Percentiles rank a stretch among this genome's conserved stretches.
These are phyloP conservation scores for Venturiaceae sp. DNA, from an alignment of 2,329 filamentous ascomycete species.

Conservation along the genomic window DNA sequence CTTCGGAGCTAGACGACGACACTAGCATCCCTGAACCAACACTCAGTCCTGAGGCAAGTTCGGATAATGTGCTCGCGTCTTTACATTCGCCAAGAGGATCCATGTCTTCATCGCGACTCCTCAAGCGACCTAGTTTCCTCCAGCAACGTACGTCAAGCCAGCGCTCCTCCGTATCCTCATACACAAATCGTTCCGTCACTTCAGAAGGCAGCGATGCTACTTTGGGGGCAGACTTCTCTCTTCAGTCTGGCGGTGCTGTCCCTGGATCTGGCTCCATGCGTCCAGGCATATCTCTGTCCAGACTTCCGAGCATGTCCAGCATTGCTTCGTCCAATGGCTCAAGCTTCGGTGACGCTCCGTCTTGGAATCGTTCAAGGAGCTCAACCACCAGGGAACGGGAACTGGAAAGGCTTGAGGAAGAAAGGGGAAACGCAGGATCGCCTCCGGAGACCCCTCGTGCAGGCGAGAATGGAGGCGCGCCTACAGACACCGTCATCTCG, in stretches of 20 bases:
- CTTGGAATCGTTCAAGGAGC: slow-evolving; percentile 30
- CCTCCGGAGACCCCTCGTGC: slow-evolving; percentile 61
- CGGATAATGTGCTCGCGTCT: slow-evolving; percentile 16
- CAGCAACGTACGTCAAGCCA: slow-evolving; percentile 46
- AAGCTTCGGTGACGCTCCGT: slow-evolving; percentile 34
- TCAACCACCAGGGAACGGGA: slow-evolving; percentile 19
- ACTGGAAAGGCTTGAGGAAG: slow-evolving; percentile 51
- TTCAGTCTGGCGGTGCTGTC: slow-evolving; percentile 71
- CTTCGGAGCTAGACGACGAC: neutral
- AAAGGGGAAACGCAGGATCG: slow-evolving; percentile 36
- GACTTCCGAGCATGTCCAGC: slow-evolving; percentile 80
- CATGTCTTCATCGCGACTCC: slow-evolving; percentile 15
- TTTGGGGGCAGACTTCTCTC: slow-evolving; percentile 66
- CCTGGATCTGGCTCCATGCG: slow-evolving; percentile 13
- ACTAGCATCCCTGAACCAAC: neutral
- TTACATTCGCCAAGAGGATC: slow-evolving; percentile 19
- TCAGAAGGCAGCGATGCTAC: slow-evolving; percentile 64
- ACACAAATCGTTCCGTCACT: slow-evolving; percentile 41
- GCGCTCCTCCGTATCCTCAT: slow-evolving; percentile 48
- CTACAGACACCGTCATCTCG: slow-evolving; percentile 80
- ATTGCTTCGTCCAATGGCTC: slow-evolving; percentile 64
- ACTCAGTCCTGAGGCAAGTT: neutral
- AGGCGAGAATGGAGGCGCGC: slow-evolving; percentile 43
- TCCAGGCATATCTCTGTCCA: slow-evolving; percentile 50
- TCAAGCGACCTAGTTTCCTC: slow-evolving; percentile 45